These are phyloP conservation scores for Asparagopsis taxiformis DNA, from an alignment of 31 red algal genomes.

Conservation along the genomic window DNA sequence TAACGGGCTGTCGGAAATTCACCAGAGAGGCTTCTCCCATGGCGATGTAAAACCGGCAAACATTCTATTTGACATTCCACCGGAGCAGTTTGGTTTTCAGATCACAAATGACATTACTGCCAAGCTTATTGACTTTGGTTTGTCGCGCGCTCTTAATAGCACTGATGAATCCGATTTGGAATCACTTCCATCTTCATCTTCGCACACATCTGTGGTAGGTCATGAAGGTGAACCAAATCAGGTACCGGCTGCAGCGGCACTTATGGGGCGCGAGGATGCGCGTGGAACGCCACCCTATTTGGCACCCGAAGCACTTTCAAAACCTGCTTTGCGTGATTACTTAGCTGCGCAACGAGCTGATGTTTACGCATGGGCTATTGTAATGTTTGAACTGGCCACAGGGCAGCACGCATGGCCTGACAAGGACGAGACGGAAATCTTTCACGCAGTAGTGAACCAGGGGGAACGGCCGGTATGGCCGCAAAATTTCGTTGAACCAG, in stretches of 20 bases:
- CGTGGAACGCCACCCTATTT: conserved; percentile 33
- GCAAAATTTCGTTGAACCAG: not conserved
- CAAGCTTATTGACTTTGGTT: conserved; percentile 42
- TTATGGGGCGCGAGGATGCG: conserved; percentile 10
- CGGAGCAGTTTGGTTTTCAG: not conserved
- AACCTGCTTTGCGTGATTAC: not conserved
- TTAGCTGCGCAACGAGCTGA: conserved; percentile 20
- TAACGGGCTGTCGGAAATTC: conserved; percentile 25
- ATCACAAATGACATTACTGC: not conserved
- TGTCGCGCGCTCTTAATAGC: conserved; percentile 3
- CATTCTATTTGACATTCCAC: conserved; percentile 12
- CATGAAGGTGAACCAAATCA: not conserved
- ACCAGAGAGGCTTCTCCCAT: conserved; percentile 17
- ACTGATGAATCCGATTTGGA: not conserved
- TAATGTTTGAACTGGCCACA: conserved; percentile 30
- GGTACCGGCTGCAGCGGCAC: not conserved
- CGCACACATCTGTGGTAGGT: not conserved
- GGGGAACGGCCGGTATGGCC: conserved; percentile 37
- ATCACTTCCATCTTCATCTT: not conserved
- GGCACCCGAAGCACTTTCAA: conserved; percentile 13
- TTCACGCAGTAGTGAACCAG: conserved; percentile 13
- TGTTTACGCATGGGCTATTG: conserved; percentile 54
- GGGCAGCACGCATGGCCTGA: conserved; percentile 4
- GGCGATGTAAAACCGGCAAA: conserved; percentile 50
- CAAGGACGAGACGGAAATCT: conserved; percentile 18